Percentiles rank a stretch among this genome's conserved stretches.
These are phyloP conservation scores for Tuctoria greenei DNA, from an alignment of 176 grass and related monocot species.

Conservation along the genomic window DNA sequence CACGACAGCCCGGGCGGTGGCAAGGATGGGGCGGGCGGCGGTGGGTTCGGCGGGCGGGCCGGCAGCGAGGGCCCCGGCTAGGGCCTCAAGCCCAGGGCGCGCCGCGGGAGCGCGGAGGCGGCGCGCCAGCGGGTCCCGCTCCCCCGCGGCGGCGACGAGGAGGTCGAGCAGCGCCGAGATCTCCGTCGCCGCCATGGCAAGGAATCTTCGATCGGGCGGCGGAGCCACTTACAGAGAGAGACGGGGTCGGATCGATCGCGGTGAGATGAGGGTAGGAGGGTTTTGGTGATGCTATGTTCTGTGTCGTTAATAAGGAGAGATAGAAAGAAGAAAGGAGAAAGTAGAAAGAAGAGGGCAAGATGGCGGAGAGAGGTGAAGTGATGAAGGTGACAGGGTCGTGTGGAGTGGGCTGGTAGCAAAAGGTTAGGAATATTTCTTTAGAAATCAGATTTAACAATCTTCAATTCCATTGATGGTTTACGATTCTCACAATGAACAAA, in stretches of 20 bases:
- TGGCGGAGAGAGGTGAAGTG: no score
- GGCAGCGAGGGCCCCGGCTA: slow-evolving; percentile 39
- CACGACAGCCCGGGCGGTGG: slow-evolving; percentile 43
- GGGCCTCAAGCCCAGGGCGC: slow-evolving; percentile 37
- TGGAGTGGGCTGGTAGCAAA: no score
- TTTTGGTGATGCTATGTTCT: slow-evolving; percentile 23
- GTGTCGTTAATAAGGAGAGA: not conserved
- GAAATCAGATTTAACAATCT: no score
- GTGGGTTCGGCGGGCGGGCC: slow-evolving; percentile 30
- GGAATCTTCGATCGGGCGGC: slow-evolving; percentile 48
- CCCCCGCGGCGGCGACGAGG: slow-evolving; percentile 25
- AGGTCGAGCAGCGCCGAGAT: slow-evolving; percentile 51
- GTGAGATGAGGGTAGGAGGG: slow-evolving; percentile 10
- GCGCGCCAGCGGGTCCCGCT: slow-evolving; percentile 25
- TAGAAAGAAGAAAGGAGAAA: not conserved
- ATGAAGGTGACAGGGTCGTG: no score
- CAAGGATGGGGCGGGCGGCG: slow-evolving; percentile 32
- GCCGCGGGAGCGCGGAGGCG: slow-evolving; percentile 32
- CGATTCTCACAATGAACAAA: no score
- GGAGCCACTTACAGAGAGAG: not conserved
- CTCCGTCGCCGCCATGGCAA: slow-evolving; percentile 52
- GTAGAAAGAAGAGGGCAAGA: no score
- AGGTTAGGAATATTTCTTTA: no score
- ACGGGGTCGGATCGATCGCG: slow-evolving; percentile 25
- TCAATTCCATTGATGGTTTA: no score